Conservation (phyloP, 192 early-diverging fungal species). For the Coemansia sp. region DNA sequence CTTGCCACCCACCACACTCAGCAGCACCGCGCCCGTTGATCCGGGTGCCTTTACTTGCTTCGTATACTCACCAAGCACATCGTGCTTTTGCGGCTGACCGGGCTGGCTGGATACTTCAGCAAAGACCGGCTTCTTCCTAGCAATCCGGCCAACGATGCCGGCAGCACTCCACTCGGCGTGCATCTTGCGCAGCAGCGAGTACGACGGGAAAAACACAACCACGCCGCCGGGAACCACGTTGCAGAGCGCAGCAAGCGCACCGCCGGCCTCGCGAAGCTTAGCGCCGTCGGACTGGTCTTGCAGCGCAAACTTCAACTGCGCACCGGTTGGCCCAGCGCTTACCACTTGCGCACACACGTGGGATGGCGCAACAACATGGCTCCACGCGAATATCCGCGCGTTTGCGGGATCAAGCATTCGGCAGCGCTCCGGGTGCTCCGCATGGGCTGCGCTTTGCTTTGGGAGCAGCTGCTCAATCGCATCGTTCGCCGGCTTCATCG, state of each 20-base stretch:
- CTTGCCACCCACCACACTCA: slow-evolving; percentile 89
- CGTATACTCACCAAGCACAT: slow-evolving; percentile 63
- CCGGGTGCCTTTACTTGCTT: slow-evolving; percentile 38
- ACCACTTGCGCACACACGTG: slow-evolving; percentile 71
- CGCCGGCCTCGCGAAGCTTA: slow-evolving; percentile 70
- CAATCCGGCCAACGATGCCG: slow-evolving; percentile 56
- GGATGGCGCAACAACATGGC: slow-evolving; percentile 81
- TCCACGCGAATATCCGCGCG: slow-evolving; percentile 73
- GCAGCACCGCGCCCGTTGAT: slow-evolving; percentile 69
- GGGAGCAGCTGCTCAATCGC: slow-evolving; percentile 38
- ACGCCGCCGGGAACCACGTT: slow-evolving; percentile 80
- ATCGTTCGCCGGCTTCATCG: slow-evolving; percentile 80
- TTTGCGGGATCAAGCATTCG: slow-evolving; percentile 18
- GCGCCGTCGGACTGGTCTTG: slow-evolving; percentile 10
- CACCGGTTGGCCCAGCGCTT: slow-evolving; percentile 63
- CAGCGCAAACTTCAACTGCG: slow-evolving; percentile 68
- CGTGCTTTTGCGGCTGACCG: slow-evolving; percentile 37
- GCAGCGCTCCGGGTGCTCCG: background rate
- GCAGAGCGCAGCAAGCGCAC: slow-evolving; percentile 67
- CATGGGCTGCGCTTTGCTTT: background rate
- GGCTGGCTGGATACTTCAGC: slow-evolving; percentile 62
- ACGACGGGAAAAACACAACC: slow-evolving; percentile 87
- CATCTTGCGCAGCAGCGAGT: slow-evolving; percentile 70
- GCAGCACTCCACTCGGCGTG: slow-evolving; percentile 56
- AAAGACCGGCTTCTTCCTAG: slow-evolving; percentile 70